Evolutionary conservation across 2,329 filamentous ascomycete species (phyloP), one percentile per base, ranked within the genome.

Genomic region (Orbilia ellipsospora): DNA sequence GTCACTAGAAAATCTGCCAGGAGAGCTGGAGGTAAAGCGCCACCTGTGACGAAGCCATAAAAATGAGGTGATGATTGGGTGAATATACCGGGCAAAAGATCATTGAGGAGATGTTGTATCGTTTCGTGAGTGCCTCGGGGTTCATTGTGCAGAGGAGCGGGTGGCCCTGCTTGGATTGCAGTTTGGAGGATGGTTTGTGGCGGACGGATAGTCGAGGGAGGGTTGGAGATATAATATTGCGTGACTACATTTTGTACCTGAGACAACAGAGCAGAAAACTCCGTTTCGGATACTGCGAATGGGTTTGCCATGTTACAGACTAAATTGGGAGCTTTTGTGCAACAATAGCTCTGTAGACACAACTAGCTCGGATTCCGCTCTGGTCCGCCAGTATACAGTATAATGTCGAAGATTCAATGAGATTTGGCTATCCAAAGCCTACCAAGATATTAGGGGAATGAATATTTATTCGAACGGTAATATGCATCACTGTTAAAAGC

Each of bases 1-100:
- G 90, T 90, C 75, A 94, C 93, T n/a, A 97, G 83, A 77, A 93
- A 91, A 81, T 97, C 94, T 0, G 93, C 94, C 64, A 92, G 87
- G 78, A 90, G 87, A 36, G 93, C 93, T 23, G 93, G 88, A 4
- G 93, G 92, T 0, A 94, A 91, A 6, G 87, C 85, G 13, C 92
- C 91, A 52, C 94, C 94, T 4, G 74, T 77, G 7, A 77, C 36
- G 18, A 77, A 77, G 1, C 73, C 73, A 60, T 77, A 77, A 26
- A 77, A 77, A 54, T 70, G 60, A 2, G 73, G 73, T 3, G 65
- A 72, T 8, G 64, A 75, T 31, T 75, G 72, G 8, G 51, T 45
- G 31, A 75, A 75, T 16, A 75, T 68, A 16, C 72, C 72, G 3
- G 72, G 72, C 4, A 75, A 15, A 15, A 75, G 59, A n/a, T 64